Conservation (phyloP, 169 alveolate genomes). For the Cryptosporidium ubiquitum region DNA sequence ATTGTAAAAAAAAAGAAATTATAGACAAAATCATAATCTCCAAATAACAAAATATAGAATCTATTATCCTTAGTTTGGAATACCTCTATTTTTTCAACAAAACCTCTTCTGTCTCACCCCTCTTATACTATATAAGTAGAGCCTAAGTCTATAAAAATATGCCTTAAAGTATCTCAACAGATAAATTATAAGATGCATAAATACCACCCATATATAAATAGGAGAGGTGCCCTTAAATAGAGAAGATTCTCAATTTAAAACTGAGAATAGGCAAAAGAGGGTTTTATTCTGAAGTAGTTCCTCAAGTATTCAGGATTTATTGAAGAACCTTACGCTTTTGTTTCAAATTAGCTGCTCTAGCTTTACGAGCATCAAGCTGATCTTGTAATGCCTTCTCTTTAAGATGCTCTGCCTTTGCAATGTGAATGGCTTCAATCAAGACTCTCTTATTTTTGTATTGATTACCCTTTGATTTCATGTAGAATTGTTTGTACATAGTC, state of each 20-base stretch:
- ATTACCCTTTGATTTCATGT: conserved; percentile 97
- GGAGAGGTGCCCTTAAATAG: not conserved
- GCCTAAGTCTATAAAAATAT: not conserved
- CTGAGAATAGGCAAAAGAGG: not conserved
- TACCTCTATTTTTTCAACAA: not conserved
- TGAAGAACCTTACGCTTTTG: conserved; percentile 56
- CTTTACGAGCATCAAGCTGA: conserved; percentile 88
- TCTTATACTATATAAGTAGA: not conserved
- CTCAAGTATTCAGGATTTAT: not conserved
- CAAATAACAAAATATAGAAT: conserved; percentile 14
- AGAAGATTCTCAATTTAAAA: not conserved
- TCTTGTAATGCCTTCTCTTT: conserved; percentile 88
- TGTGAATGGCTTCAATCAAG: conserved; percentile 96
- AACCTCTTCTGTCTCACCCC: not conserved
- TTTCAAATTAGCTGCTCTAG: conserved; percentile 82
- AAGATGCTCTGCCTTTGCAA: conserved; percentile 90
- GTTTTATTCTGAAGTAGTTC: not conserved
- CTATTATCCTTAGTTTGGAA: not conserved
- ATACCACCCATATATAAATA: not conserved
- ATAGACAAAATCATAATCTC: conserved; percentile 17
- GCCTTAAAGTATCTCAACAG: not conserved
- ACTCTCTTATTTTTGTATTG: conserved; percentile 97
- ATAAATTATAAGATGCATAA: not conserved
- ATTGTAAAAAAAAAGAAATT: not conserved
- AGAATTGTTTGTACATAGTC: conserved; percentile 96